Percentiles rank a stretch among this genome's conserved stretches.
phyloP scores from a whole-genome alignment of 768 basidiomycete species.

The Boletus reticulatus region DNA sequence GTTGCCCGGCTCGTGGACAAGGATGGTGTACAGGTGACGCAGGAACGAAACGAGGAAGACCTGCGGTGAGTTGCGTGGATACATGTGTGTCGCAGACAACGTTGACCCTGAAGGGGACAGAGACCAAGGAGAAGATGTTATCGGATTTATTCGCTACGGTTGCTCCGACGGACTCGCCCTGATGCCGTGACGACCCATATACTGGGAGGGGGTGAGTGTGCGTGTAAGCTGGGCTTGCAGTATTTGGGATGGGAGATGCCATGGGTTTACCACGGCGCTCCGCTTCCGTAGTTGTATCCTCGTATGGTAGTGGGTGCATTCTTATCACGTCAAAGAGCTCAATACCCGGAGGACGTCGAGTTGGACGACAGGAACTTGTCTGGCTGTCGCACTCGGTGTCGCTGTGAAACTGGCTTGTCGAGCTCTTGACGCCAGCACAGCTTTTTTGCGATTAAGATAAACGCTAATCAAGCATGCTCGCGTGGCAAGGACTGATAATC shows the following conservation, averaged over 20 bases:
- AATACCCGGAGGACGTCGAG: background rate
- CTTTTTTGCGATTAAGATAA: slow-evolving; percentile 9
- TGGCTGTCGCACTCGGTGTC: too few species aligned
- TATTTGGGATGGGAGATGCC: slow-evolving; percentile 23
- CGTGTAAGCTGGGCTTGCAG: slow-evolving; percentile 25
- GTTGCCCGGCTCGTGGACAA: slow-evolving; percentile 61
- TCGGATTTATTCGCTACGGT: slow-evolving; percentile 56
- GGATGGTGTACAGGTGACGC: slow-evolving; percentile 51
- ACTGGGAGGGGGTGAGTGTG: slow-evolving; percentile 1
- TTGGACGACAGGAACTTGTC: background rate
- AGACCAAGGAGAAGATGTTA: slow-evolving; percentile 43
- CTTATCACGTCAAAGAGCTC: background rate
- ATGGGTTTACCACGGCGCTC: slow-evolving; percentile 24
- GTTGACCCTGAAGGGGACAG: slow-evolving; percentile 32
- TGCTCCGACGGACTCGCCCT: slow-evolving; percentile 54
- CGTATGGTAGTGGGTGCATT: slow-evolving; percentile 12
- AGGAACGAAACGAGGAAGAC: slow-evolving; percentile 30
- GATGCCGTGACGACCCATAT: slow-evolving; percentile 40
- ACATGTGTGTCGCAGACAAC: slow-evolving; percentile 1
- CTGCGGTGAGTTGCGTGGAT: slow-evolving; percentile 43
- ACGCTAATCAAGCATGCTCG: slow-evolving; percentile 16
- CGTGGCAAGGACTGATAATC: slow-evolving; percentile 13
- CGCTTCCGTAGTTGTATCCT: slow-evolving; percentile 17
- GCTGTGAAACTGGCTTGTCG: too few species aligned
- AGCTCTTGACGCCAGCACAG: slow-evolving; percentile 7